These are phyloP conservation scores for Rhypophila decipiens DNA, from an alignment of 495 filamentous ascomycete genomes.

Conservation along the genomic window DNA sequence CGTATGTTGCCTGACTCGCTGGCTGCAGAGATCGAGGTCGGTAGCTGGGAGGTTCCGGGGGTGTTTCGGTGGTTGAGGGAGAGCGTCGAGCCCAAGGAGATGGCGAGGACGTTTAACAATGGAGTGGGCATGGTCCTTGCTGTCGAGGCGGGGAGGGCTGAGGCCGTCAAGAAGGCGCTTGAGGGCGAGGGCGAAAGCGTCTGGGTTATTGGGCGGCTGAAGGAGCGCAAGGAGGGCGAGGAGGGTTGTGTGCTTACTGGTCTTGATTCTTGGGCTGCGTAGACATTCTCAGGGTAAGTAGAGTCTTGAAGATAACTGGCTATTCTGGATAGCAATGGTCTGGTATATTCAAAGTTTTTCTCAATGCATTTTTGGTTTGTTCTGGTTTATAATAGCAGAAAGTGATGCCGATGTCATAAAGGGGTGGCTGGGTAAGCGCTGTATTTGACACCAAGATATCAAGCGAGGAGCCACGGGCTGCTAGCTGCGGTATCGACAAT, in stretches of 20 bases:
- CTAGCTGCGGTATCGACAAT: no score
- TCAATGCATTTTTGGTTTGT: no score
- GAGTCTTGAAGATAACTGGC: no score
- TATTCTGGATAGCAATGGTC: no score
- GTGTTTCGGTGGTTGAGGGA: constrained; percentile 82
- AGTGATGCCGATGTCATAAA: no score
- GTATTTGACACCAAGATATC: no score
- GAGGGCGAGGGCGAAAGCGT: constrained; percentile 67
- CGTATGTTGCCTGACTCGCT: constrained; percentile 78
- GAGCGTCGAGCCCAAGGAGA: constrained; percentile 65
- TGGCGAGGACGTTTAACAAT: constrained; percentile 88
- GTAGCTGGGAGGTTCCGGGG: constrained; percentile 60
- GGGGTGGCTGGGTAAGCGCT: no score
- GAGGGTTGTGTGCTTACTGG: constrained; percentile 65
- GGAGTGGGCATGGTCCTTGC: constrained; percentile 90
- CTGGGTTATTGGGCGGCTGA: constrained; percentile 65
- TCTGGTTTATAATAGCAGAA: no score
- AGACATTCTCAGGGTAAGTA: no score
- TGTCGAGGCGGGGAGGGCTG: constrained; percentile 52
- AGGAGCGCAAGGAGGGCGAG: constrained; percentile 40
- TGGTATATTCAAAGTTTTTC: no score
- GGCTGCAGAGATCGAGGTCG: constrained; percentile 68
- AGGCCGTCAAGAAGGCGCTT: constrained; percentile 48
- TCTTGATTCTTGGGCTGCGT: constrained; percentile 59
- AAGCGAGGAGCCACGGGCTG: no score